Evolutionary conservation across 257 asterid species (phyloP).

Genomic region (Ocimum tenuiflorum): DNA sequence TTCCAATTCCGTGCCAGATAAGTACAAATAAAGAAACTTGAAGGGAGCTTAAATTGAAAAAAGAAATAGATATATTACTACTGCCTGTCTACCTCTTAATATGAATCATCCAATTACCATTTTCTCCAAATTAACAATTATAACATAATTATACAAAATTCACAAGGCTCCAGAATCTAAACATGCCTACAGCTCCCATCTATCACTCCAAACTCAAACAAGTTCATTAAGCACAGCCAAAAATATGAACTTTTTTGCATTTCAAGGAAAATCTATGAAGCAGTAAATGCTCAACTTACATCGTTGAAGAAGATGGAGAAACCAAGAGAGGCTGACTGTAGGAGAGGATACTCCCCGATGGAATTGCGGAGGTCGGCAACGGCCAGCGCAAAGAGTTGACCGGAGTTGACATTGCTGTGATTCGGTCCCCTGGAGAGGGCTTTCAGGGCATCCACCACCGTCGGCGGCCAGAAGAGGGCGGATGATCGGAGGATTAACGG

Average conservation of each 20-base stretch:
- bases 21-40: neutral
- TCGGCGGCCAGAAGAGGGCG: conserved; percentile 60
- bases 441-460: conserved; percentile 56
- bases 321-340: conserved; percentile 48
- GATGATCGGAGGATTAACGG: conserved; percentile 55
- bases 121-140: neutral
- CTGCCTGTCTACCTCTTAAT: neutral
- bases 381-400: conserved; percentile 54
- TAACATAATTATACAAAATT: neutral
- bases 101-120: neutral
- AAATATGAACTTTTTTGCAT: neutral
- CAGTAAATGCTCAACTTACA: conserved; percentile 26
- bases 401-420: conserved; percentile 65
- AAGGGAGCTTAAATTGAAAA: neutral
- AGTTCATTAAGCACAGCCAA: neutral
- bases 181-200: neutral
- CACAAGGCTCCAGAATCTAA: neutral
- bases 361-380: conserved; percentile 56
- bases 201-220: neutral
- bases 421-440: conserved; percentile 63
- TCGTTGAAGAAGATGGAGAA: conserved; percentile 68
- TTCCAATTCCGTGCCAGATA: neutral
- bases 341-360: conserved; percentile 32
- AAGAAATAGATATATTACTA: neutral
- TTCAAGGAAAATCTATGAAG: neutral